Evolutionary conservation across 441 rosid species (phyloP).

Genomic region (Hypseocharis bilobata): DNA sequence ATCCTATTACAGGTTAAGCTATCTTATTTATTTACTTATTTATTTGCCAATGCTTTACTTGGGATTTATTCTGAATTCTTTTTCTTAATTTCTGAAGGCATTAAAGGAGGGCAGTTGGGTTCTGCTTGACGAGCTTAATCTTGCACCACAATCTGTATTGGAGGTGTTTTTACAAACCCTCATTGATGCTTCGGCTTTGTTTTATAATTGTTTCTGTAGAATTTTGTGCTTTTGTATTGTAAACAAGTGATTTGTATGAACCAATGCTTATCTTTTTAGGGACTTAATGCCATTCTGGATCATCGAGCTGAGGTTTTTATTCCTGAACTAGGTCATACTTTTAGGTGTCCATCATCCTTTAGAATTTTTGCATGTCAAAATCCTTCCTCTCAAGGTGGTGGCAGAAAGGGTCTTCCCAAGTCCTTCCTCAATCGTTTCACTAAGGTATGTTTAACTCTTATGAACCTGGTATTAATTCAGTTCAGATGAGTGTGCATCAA

Average conservation of each 20-base stretch:
- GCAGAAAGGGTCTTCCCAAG: conserved; percentile 97
- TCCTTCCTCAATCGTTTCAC: conserved; percentile 93
- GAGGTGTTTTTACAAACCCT: conserved; percentile 41
- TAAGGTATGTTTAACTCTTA: conserved; percentile 41
- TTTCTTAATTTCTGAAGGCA: conserved; percentile 42
- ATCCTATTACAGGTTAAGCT: conserved; percentile 69
- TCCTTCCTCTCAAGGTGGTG: conserved; percentile 98
- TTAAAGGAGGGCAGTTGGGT: conserved; percentile 97
- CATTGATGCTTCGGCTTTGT: not conserved
- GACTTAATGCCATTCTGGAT: conserved; percentile 93
- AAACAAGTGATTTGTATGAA: conserved; percentile 8
- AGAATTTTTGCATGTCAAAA: conserved; percentile 97
- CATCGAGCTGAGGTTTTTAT: conserved; percentile 94
- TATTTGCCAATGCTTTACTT: conserved; percentile 10
- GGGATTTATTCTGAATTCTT: conserved; percentile 4
- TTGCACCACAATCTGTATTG: conserved; percentile 95
- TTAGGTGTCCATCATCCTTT: conserved; percentile 72
- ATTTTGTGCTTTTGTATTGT: conserved; percentile 7
- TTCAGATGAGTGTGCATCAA: not conserved
- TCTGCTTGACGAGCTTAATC: conserved; percentile 94
- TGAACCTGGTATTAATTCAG: conserved; percentile 11
- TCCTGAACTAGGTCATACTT: conserved; percentile 80
- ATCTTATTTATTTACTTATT: conserved; percentile 6
- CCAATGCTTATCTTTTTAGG: conserved; percentile 36
- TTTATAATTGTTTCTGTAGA: not conserved